Base-by-base conservation (phyloP, 139 green algal genomes). In the Chlorella sp. region DNA sequence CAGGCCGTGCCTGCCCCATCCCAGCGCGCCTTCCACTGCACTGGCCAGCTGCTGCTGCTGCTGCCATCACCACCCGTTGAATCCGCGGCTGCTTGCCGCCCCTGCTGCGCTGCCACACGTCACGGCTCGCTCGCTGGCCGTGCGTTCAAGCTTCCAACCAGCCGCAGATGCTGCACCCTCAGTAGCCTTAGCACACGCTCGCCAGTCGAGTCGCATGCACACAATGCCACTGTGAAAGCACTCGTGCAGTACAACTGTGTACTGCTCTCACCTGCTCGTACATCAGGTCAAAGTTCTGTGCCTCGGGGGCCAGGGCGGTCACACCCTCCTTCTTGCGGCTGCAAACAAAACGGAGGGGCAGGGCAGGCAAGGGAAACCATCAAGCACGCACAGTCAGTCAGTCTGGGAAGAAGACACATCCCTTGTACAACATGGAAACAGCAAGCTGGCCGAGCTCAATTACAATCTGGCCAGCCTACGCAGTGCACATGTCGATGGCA, bases 221-320 rank as follows among this genome's bases (percentile, higher is more conserved):
- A 57, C 48, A 57, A n/a, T n/a, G n/a, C n/a, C 48, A 5, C 48
- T 57, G 7, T 57, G 9, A 57, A 57, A 57, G 48, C n/a, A n/a
- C n/a, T n/a, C n/a, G n/a, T n/a, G n/a, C n/a, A n/a, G n/a, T n/a
- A n/a, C n/a, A n/a, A n/a, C n/a, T n/a, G n/a, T 57, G 48, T 57
- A 57, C 48, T 40, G 24, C 4, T 26, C 81, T 60, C 57, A 88
- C 78, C 94, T 98, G 96, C 91, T 99, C 92, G 93, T 98, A 97
- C 98, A 99, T 99, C 40, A 99, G 95, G 91, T 99, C 98, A 86
- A 99, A 99, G 96, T 99, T 96, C 96, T 99, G 98, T 34, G 97
- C 96, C 92, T 97, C 92, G 82, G 97, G 96, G 89, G 96, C 96
- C 90, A 99, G 95, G 21, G 98, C 98, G 37, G 98, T 99, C 3